Percentiles rank a stretch among this genome's conserved stretches.
phyloP scores from a whole-genome alignment of 2,329 filamentous ascomycete species.

The Trichoderma afroharzianum region DNA sequence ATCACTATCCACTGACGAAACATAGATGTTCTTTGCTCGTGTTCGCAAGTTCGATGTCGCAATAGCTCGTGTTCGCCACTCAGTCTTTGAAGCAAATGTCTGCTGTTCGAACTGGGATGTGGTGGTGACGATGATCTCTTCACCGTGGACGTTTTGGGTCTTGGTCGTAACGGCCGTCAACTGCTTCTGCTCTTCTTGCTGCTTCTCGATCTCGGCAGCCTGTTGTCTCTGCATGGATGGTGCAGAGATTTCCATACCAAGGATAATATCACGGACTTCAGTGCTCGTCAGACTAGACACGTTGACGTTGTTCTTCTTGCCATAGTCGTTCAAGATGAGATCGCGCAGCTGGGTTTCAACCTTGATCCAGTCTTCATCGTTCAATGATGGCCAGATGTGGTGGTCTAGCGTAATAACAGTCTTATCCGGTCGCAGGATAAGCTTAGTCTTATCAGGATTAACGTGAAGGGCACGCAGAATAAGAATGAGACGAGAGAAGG shows the following conservation, averaged over 20 bases:
- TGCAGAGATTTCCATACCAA: constrained; percentile 99
- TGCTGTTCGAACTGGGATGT: constrained; percentile 98
- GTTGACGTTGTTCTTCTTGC: constrained; percentile 99
- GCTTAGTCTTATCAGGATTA: constrained; percentile 97
- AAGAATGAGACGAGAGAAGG: constrained; percentile 90
- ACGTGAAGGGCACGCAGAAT: constrained; percentile 94
- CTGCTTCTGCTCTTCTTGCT: constrained; percentile 94
- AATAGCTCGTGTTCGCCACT: constrained; percentile 96
- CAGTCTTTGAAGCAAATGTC: constrained; percentile 96
- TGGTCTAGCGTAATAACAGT: constrained; percentile 97
- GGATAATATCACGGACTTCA: constrained; percentile 95
- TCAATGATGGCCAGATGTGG: constrained; percentile 94
- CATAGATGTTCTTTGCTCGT: constrained; percentile 96
- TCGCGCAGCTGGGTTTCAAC: constrained; percentile 96
- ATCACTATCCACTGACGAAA: constrained; percentile 90
- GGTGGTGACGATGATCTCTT: constrained; percentile 97
- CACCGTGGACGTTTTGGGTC: constrained; percentile 93
- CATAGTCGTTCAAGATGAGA: constrained; percentile 95
- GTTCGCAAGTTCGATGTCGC: constrained; percentile 94
- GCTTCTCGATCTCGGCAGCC: constrained; percentile 97
- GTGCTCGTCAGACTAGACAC: constrained; percentile 93
- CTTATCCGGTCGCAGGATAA: constrained; percentile 92
- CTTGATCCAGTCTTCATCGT: constrained; percentile 98
- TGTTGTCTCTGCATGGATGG: constrained; percentile 98
- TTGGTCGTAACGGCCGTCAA: constrained; percentile 96